Percentiles rank a stretch among this genome's conserved stretches.
Evolutionary conservation across 2,329 filamentous ascomycete species (phyloP).

Genomic region (Cucurbitaria berberidis): DNA sequence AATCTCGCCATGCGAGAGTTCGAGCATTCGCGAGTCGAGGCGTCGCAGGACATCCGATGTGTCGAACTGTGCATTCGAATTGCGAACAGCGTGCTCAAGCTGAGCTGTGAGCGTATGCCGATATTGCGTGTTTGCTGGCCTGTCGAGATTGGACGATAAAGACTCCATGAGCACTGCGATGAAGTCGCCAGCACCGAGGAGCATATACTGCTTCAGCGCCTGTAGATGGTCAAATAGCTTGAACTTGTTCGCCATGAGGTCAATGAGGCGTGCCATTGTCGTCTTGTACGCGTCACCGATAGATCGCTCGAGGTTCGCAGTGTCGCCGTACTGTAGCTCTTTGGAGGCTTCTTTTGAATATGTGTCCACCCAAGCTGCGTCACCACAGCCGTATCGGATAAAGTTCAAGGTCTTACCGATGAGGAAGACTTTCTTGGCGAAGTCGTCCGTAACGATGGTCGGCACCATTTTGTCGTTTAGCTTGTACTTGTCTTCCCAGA

Average conservation of each 20-base stretch:
- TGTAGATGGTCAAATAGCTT: conserved; percentile 90
- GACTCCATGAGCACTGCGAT: conserved; percentile 98
- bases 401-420: conserved; percentile 99
- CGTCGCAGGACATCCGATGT: conserved; percentile 87
- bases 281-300: conserved; percentile 98
- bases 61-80: conserved; percentile 96
- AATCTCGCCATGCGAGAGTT: conserved; percentile 94
- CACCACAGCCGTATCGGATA: conserved; percentile 92
- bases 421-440: conserved; percentile 94
- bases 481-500: conserved; percentile 98
- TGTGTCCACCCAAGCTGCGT: conserved; percentile 92
- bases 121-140: conserved; percentile 95
- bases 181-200: conserved; percentile 95
- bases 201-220: conserved; percentile 91
- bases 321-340: conserved; percentile 91
- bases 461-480: conserved; percentile 86
- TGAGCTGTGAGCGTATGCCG: conserved; percentile 97
- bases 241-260: conserved; percentile 95
- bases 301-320: conserved; percentile 85
- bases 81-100: conserved; percentile 93
- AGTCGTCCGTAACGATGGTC: conserved; percentile 89
- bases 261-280: conserved; percentile 92
- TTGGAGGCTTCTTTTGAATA: conserved; percentile 94
- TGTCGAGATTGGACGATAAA: conserved; percentile 86
- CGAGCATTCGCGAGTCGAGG: conserved; percentile 96